Percentiles rank a stretch among this genome's conserved stretches.
Evolutionary conservation across 2,329 filamentous ascomycete species (phyloP).

Genomic region (Periconia macrospinosa): DNA sequence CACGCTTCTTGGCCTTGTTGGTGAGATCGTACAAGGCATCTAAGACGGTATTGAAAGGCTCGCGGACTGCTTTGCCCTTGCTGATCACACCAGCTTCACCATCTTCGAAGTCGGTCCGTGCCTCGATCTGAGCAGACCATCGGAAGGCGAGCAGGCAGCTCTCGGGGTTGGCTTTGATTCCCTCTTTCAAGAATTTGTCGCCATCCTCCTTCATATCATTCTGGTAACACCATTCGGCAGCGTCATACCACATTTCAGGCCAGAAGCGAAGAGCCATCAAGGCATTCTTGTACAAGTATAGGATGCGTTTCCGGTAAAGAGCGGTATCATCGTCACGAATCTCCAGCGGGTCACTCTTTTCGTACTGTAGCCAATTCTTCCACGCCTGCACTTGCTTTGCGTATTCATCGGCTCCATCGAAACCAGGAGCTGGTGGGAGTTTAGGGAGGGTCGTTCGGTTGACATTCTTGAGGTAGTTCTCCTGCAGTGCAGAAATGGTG

Average conservation of each 20-base stretch:
- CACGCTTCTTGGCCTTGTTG: conserved; percentile 67
- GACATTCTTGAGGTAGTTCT: conserved; percentile 80
- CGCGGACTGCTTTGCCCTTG: conserved; percentile 73
- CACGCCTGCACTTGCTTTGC: conserved; percentile 82
- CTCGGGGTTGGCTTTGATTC: conserved; percentile 88
- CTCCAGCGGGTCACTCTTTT: conserved; percentile 81
- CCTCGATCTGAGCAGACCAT: conserved; percentile 84
- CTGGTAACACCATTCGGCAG: conserved; percentile 87
- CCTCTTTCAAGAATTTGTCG: conserved; percentile 76
- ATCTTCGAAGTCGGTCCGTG: conserved; percentile 75
- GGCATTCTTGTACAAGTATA: conserved; percentile 92
- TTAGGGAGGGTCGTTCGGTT: conserved; percentile 76
- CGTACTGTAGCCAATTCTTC: conserved; percentile 94
- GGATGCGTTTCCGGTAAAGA: conserved; percentile 73
- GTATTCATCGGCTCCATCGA: conserved; percentile 84
- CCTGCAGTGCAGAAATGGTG: conserved; percentile 78
- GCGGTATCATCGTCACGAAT: conserved; percentile 78
- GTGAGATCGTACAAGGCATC: conserved; percentile 87
- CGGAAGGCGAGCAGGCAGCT: conserved; percentile 89
- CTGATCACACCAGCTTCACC: conserved; percentile 67
- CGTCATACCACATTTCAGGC: conserved; percentile 95
- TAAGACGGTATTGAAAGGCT: conserved; percentile 80
- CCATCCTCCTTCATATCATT: conserved; percentile 74
- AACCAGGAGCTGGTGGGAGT: conserved; percentile 81
- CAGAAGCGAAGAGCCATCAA: conserved; percentile 92